A percentile compares a stretch with the other conserved stretches of the same genome.
Conservation (phyloP, 2,329 filamentous ascomycete genomes). For the Dactylellina cionopaga region DNA sequence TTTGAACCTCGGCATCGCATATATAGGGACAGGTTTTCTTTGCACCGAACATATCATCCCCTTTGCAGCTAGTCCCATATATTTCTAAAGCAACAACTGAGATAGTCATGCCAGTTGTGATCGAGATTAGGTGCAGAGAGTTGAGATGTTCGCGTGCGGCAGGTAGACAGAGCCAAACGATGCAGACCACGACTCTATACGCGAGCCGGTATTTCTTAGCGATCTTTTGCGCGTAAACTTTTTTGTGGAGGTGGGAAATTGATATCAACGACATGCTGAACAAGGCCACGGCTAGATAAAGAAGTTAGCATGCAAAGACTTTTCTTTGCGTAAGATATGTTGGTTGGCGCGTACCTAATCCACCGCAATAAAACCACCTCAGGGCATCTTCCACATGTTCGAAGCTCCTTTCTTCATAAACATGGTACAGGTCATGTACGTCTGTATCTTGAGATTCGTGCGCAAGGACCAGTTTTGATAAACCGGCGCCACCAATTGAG, state of each 20-base stretch:
- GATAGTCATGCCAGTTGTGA: constrained; percentile 63
- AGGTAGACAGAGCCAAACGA: constrained; percentile 68
- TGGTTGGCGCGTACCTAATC: constrained; percentile 65
- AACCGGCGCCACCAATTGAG: constrained; percentile 69
- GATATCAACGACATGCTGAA: constrained; percentile 62
- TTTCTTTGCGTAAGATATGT: constrained; percentile 58
- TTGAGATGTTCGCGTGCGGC: constrained; percentile 63
- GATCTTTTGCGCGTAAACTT: constrained; percentile 64
- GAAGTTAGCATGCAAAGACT: not conserved
- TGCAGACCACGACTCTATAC: constrained; percentile 65
- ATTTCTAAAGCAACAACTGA: constrained; percentile 66
- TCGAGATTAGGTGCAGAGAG: constrained; percentile 64
- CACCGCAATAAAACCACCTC: constrained; percentile 73
- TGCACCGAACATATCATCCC: constrained; percentile 63
- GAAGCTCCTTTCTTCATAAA: constrained; percentile 66
- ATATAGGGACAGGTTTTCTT: constrained; percentile 61
- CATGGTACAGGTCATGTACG: constrained; percentile 65
- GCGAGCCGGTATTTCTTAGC: constrained; percentile 66
- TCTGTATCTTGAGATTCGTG: constrained; percentile 67
- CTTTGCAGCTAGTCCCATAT: constrained; percentile 64
- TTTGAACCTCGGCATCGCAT: constrained; percentile 39
- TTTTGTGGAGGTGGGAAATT: constrained; percentile 68
- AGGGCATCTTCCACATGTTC: constrained; percentile 66
- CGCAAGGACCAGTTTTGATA: constrained; percentile 70
- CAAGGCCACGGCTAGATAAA: constrained; percentile 58